Evolutionary conservation across 371 early-diverging fungal genomes (phyloP), one percentile per base, ranked within the genome.

Genomic region (Rhizomucor miehei): DNA sequence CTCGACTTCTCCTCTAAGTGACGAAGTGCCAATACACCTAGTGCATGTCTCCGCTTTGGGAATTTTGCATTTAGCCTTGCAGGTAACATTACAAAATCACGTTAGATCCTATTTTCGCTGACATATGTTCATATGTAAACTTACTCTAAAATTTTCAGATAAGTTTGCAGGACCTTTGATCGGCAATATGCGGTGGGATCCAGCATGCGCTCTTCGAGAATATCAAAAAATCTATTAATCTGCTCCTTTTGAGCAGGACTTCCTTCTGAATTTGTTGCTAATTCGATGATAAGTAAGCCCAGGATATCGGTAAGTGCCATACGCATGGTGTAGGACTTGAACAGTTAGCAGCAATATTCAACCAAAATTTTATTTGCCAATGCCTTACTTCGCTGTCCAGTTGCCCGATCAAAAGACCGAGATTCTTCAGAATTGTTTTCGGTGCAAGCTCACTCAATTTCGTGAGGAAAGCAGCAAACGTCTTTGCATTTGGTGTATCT

Each of bases 1-100:
- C 87, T 87, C 44, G 89, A 88, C 67, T 96, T 97, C 68, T 98
- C 99, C 47, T 89, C 84, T 19, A 97, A 74, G 37, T 95, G 84
- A 13, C 89, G 86, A 34, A 89, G 76, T 6, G 86, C 81, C 12
- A 93, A 65, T 8, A 78, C 69, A 2, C 91, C 67, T 14, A 95
- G 72, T 9, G 77, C 74, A 39, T 86, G 85, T n/a, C 95, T 80
- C 45, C 88, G 81, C 59, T 87, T 90, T n/a, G 91, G 91, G 56
- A 91, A 91, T 47, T 90, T 89, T 34, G 80, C 71, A 16, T 77
- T 36, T 16, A 43, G 39, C 5, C 54, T 54, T 37, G 39, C 25
- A 44, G 37, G 1, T 8, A 36, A 25, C 13, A 44, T 34, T 12
- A 37, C 6, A 16, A 17, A n/a, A n/a, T n/a, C n/a, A n/a, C n/a